Evolutionary conservation across 2,329 filamentous ascomycete species (phyloP), one percentile per base, ranked within the genome.

Genomic region (Thermomyces lanuginosus): DNA sequence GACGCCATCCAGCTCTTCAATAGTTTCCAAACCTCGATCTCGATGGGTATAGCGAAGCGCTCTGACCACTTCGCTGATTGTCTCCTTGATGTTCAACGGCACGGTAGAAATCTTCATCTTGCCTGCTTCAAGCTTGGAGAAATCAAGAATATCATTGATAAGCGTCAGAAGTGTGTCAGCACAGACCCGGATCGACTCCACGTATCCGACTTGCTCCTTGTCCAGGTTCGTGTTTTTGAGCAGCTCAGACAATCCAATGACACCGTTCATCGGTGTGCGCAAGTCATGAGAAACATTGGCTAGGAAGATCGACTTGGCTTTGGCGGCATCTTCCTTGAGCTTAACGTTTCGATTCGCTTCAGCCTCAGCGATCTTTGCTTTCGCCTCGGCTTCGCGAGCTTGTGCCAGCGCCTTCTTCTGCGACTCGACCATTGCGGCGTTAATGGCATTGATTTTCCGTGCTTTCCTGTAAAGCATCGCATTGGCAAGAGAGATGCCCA

Each of bases 241-340:
- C 22, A 74, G 50, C 39, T 74, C 69, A 2, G 64, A 69, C 52
- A 73, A 66, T 17, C 89, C 89, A 42, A 98, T 63, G 25, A 95
- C 93, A 8, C 86, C 89, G 45, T 95, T 95, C 31, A 95, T 64
- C 0, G 89, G 89, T 1, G 89, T 98, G 47, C 92, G 91, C 18
- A 98, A 63, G 50, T 95, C 72, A 39, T 77, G 72, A 13, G 34
- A 73, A 26, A 95, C 92, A 42, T 95, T 95, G 10, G 89, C 89
- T 36, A 98, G 91, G 56, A 95, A 95, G 6, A 95, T 63, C 0
- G 89, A 95, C 57, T 98, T 98, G 1, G 69, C 69, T 41, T 64
- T 70, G 5, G 70, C 69, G 12, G 71, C 71, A 44, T 76, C 71
- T 44, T 76, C 71, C 37, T 75, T 75, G 21, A 75, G 50, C 38